phyloP scores from a whole-genome alignment of 176 grass and related monocot genomes.

The Olyra latifolia region DNA sequence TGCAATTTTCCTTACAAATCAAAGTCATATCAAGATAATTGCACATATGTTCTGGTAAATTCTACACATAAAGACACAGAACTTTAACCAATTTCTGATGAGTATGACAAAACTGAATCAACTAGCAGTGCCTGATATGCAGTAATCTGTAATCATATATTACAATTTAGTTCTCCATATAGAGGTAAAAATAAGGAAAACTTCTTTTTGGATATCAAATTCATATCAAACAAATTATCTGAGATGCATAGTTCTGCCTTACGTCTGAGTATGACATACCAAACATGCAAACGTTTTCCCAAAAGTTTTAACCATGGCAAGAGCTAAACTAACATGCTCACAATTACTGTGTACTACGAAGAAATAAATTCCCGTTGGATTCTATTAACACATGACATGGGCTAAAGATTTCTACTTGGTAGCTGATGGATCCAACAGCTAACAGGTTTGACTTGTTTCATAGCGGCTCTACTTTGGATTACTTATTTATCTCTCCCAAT shows the following conservation, averaged over 20 bases:
- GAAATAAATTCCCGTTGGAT: constrained; percentile 25
- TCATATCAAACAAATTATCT: background rate
- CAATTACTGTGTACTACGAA: constrained; percentile 33
- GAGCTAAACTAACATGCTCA: constrained; percentile 16
- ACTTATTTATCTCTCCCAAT: background rate
- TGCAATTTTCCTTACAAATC: background rate
- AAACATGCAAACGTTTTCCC: background rate
- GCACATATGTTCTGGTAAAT: background rate
- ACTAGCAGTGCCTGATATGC: background rate
- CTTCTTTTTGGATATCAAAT: background rate
- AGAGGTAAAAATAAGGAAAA: background rate
- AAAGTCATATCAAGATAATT: background rate
- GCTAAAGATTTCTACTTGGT: constrained; percentile 17
- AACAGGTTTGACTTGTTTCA: constrained; percentile 29
- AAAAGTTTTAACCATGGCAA: background rate
- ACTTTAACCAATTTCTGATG: background rate
- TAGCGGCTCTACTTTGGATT: constrained; percentile 28
- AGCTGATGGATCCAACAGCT: constrained; percentile 43
- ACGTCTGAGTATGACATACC: background rate
- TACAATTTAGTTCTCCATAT: background rate
- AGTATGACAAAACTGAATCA: background rate
- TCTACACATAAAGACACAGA: background rate
- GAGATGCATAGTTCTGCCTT: background rate
- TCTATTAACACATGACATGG: constrained; percentile 17
- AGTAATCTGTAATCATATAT: background rate